phyloP scores from a whole-genome alignment of 2,329 filamentous ascomycete species.

The Akanthomyces lecanii region DNA sequence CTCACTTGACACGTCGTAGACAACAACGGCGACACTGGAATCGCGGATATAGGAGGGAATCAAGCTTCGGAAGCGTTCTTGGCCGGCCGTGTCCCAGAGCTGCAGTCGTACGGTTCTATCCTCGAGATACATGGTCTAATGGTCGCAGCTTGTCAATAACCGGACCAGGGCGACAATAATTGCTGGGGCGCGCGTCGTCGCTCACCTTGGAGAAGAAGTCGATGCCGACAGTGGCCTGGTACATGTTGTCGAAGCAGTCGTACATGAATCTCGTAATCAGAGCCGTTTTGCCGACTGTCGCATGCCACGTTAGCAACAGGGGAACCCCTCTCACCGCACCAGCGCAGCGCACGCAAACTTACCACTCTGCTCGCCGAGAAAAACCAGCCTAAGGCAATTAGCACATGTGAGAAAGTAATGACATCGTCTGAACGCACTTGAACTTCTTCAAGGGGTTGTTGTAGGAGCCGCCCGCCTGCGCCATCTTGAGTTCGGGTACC shows the following conservation, averaged over 20 bases:
- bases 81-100: slow-evolving; percentile 96
- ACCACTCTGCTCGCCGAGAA: slow-evolving; percentile 98
- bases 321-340: slow-evolving; percentile 14
- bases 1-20: slow-evolving; percentile 93
- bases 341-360: slow-evolving; percentile 39
- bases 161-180: neutral
- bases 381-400: slow-evolving; percentile 69
- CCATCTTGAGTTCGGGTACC: slow-evolving; percentile 56
- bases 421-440: slow-evolving; percentile 60
- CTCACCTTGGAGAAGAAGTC: slow-evolving; percentile 95
- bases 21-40: slow-evolving; percentile 94
- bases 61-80: slow-evolving; percentile 93
- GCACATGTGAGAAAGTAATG: slow-evolving; percentile 17
- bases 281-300: slow-evolving; percentile 91
- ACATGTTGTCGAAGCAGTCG: slow-evolving; percentile 99
- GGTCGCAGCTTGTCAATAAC: neutral
- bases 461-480: slow-evolving; percentile 79
- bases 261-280: slow-evolving; percentile 99
- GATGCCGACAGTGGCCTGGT: slow-evolving; percentile 98
- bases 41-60: slow-evolving; percentile 99
- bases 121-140: slow-evolving; percentile 96
- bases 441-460: slow-evolving; percentile 99
- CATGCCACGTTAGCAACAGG: slow-evolving; percentile 24
- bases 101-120: slow-evolving; percentile 96
- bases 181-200: neutral